These are phyloP conservation scores for Kazachstania martiniae DNA, from an alignment of 805 yeast species.

Conservation along the genomic window DNA sequence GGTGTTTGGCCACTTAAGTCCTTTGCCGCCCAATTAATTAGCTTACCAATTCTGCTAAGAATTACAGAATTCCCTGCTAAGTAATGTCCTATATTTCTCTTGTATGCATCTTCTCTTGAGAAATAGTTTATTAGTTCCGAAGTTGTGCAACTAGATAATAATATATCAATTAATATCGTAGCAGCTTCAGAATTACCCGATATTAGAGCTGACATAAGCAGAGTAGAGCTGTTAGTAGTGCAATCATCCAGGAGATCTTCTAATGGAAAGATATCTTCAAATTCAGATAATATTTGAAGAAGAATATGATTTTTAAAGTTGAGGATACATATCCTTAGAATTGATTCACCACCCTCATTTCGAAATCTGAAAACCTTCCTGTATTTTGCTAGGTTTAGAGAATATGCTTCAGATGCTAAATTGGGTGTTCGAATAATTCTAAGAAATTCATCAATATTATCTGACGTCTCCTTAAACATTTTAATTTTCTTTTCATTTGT, in stretches of 20 bases:
- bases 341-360: slow-evolving; percentile 57
- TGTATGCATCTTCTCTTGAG: slow-evolving; percentile 38
- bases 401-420: too few species aligned
- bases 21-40: slow-evolving; percentile 55
- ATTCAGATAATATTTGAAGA: slow-evolving; percentile 33
- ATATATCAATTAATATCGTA: slow-evolving; percentile 34
- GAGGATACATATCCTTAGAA: slow-evolving; percentile 51
- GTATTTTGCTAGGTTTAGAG: slow-evolving; percentile 7
- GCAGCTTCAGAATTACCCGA: slow-evolving; percentile 39
- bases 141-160: slow-evolving; percentile 32
- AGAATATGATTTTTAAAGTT: slow-evolving; percentile 37
- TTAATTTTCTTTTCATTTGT: neutral
- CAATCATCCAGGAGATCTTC: slow-evolving; percentile 62
- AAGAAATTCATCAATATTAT: too few species aligned
- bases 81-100: slow-evolving; percentile 65
- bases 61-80: slow-evolving; percentile 46
- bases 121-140: slow-evolving; percentile 41
- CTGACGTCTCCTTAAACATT: too few species aligned
- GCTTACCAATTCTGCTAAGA: slow-evolving; percentile 43
- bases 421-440: too few species aligned
- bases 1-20: slow-evolving; percentile 72
- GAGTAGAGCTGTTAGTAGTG: slow-evolving; percentile 41
- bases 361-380: slow-evolving; percentile 29
- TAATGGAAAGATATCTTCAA: too few species aligned
- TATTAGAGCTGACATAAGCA: slow-evolving; percentile 54